Evolutionary conservation across 768 basidiomycete genomes (phyloP).

Genomic region (Crepidotus variabilis): DNA sequence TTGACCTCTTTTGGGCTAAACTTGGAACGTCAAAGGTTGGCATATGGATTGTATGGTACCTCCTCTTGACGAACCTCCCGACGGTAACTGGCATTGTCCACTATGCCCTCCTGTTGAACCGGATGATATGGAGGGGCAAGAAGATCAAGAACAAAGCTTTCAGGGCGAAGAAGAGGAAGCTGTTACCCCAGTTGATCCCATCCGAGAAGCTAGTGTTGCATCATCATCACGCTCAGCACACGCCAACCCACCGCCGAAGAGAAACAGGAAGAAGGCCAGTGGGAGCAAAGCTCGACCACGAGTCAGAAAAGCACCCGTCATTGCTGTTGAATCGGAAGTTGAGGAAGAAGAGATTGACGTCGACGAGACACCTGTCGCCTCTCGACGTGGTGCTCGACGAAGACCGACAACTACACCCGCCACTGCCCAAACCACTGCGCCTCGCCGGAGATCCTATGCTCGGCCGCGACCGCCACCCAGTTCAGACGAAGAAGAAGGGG

Average conservation of each 20-base stretch:
- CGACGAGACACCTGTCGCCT: conserved; percentile 18
- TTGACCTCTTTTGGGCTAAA: neutral
- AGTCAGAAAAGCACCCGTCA: conserved; percentile 21
- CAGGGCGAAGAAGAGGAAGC: neutral
- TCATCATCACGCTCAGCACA: conserved; percentile 27
- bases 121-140: conserved; percentile 11
- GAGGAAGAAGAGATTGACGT: conserved; percentile 32
- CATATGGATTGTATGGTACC: conserved; percentile 80
- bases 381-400: neutral
- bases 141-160: conserved; percentile 10
- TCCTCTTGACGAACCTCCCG: conserved; percentile 65
- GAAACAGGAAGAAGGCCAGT: conserved; percentile 20
- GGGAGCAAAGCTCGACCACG: conserved; percentile 26
- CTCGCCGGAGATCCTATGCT: neutral
- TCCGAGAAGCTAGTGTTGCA: conserved; percentile 22
- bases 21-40: conserved; percentile 52
- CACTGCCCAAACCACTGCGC: neutral
- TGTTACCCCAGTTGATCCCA: conserved; percentile 8
- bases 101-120: conserved; percentile 40
- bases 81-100: conserved; percentile 78
- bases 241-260: conserved; percentile 3
- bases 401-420: neutral
- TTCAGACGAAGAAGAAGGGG: conserved; percentile 33
- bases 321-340: conserved; percentile 14
- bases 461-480: conserved; percentile 3